Conservation (phyloP, 108 stramenopile species). For the Ochromonas danica region DNA sequence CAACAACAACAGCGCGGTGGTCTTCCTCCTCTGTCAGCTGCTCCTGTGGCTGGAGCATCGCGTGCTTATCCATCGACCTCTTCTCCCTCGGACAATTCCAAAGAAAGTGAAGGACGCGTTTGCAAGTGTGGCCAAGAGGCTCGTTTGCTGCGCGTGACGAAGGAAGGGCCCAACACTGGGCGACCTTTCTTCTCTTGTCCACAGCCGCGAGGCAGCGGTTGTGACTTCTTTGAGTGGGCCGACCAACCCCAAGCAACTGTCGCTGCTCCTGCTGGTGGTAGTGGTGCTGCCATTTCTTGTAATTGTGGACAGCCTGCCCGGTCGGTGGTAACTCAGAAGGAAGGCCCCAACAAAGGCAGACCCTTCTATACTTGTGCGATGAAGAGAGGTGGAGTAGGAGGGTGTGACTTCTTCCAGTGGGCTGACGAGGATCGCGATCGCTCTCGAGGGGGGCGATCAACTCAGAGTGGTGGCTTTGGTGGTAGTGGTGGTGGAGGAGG, state of each 20-base stretch:
- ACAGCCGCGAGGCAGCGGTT: neutral
- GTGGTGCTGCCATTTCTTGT: too few relatives aligned
- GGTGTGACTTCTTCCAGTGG: constrained; percentile 5
- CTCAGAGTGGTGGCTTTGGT: neutral
- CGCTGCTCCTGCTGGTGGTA: too few relatives aligned
- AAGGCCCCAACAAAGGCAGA: constrained; percentile 28
- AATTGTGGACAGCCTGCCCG: neutral
- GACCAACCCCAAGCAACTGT: neutral
- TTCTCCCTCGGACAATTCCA: too few relatives aligned
- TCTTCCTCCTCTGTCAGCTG: too few relatives aligned
- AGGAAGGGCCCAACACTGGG: constrained; percentile 19
- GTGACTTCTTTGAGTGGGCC: neutral
- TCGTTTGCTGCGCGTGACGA: constrained; percentile 9
- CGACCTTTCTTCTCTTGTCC: neutral
- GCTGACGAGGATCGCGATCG: too few relatives aligned
- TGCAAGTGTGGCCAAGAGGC: too few relatives aligned
- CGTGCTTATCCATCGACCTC: too few relatives aligned
- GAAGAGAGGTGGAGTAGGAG: neutral
- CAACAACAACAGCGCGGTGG: too few relatives aligned
- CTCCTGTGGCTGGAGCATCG: too few relatives aligned
- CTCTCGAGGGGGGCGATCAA: too few relatives aligned
- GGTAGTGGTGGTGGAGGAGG: neutral
- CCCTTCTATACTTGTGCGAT: constrained; percentile 7
- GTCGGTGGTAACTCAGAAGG: neutral
- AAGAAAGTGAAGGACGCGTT: too few relatives aligned